Base-by-base conservation (phyloP, 1,284 basidiomycete genomes). In the Cystobasidiaceae sp. region DNA sequence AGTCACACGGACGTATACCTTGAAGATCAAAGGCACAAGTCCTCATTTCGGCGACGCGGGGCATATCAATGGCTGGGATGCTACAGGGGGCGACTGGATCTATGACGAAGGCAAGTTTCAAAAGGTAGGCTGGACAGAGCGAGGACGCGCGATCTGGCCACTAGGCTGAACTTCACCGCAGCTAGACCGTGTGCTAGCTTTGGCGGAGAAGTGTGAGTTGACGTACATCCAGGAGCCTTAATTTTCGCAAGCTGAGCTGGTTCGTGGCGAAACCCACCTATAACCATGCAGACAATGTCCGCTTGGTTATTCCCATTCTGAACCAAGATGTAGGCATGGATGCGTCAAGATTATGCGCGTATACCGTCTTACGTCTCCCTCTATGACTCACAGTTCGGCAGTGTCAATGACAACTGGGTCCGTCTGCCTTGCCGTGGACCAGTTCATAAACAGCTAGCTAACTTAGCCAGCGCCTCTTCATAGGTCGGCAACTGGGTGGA, bases 1-100 rank as follows among this genome's bases (percentile, higher is more conserved):
- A 1, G 72, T 74, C 2, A 73, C 72, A 17, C 23, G 73, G n/a
- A 71, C 71, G 0, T 74, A 74, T 50, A 73, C 72, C 1, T 46
- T 74, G 11, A 33, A 68, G 64, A 59, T 72, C 59, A 70, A 70
- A 41, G 66, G 63, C 23, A 61, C 66, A 23, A 71, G 57, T 33
- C 57, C 57, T 1, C 57, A 71, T 48, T 63, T 71, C 37, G 70
- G 51, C 21, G 28, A 52, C 6, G 56, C 67, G 13, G 74, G 70
- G 1, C 73, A 73, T 46, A 72, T 74, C 56, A 69, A 69, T 21
- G 67, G 71, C 17, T 73, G 70, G 71, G 63, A 69, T 27, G 17
- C 6, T 19, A 62, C 65, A 4, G 71, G 66, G 65, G 66, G 66
- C 23, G 71, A 75, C 59, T 73, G 73, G 72, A 70, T 69, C 21